These are phyloP conservation scores for Leersia perrieri DNA, from an alignment of 176 grass and related monocot genomes.

Conservation along the genomic window DNA sequence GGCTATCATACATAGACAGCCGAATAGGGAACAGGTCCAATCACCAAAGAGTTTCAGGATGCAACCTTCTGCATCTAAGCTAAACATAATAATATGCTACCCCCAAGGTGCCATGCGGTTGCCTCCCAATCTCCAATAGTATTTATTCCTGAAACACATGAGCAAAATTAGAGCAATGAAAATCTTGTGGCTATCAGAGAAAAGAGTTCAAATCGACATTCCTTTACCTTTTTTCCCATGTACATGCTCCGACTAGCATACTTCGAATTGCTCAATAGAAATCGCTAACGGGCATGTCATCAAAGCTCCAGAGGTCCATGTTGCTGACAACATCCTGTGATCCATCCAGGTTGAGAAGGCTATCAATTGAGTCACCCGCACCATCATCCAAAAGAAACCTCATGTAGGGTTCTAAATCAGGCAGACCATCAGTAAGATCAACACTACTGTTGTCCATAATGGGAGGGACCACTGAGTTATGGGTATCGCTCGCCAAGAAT, in stretches of 20 bases:
- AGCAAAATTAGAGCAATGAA: not conserved
- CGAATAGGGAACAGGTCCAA: slow-evolving; percentile 31
- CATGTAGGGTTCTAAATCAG: slow-evolving; percentile 61
- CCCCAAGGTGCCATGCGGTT: slow-evolving; percentile 35
- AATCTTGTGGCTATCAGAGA: not conserved
- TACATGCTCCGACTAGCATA: slow-evolving; percentile 18
- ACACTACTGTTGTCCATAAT: slow-evolving; percentile 31
- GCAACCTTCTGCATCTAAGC: slow-evolving; percentile 42
- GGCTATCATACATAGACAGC: slow-evolving; percentile 22
- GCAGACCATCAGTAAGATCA: slow-evolving; percentile 40
- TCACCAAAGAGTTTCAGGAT: slow-evolving; percentile 35
- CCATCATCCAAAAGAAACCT: slow-evolving; percentile 57
- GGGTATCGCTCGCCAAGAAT: not conserved
- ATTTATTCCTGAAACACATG: slow-evolving; percentile 49
- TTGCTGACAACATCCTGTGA: slow-evolving; percentile 42
- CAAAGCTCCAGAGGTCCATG: slow-evolving; percentile 87
- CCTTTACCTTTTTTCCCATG: slow-evolving; percentile 41
- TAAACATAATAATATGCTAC: slow-evolving; percentile 38
- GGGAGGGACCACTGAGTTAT: slow-evolving; percentile 19
- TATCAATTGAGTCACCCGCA: slow-evolving; percentile 48
- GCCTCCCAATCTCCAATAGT: slow-evolving; percentile 37
- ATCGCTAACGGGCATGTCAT: slow-evolving; percentile 49
- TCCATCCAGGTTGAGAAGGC: slow-evolving; percentile 48
- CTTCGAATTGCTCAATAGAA: slow-evolving; percentile 37
- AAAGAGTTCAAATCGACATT: not conserved